Evolutionary conservation across 1,139 yeast genomes (phyloP).

Genomic region (Suhomyces kunorum): DNA sequence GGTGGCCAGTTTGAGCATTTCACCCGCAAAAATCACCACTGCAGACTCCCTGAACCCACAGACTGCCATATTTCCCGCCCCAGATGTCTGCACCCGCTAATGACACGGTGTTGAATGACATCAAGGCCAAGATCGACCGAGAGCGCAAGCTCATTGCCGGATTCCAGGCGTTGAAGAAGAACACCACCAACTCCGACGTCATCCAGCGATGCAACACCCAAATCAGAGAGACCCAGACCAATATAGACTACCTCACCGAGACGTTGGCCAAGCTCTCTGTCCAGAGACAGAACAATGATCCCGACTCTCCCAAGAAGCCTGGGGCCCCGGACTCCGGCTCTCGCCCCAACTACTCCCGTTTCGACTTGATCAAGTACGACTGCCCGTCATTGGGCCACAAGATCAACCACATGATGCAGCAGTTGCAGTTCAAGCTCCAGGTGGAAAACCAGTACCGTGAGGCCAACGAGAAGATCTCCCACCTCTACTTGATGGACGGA

Average conservation of each 20-base stretch:
- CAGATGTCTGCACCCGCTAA: constrained; percentile 13
- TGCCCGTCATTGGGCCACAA: constrained; percentile 95
- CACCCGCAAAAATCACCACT: too few relatives aligned
- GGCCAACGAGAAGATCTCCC: constrained; percentile 87
- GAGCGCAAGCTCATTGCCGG: constrained; percentile 88
- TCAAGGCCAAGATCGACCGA: constrained; percentile 78
- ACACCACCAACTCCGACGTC: constrained; percentile 75
- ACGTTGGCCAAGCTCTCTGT: constrained; percentile 65
- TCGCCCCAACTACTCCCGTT: constrained; percentile 54
- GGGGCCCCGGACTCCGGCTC: constrained; percentile 17
- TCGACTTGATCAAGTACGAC: constrained; percentile 87
- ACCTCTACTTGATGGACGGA: constrained; percentile 85
- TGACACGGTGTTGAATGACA: constrained; percentile 55
- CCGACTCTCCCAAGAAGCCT: constrained; percentile 10
- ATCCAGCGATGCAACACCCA: constrained; percentile 90
- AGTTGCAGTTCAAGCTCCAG: constrained; percentile 86
- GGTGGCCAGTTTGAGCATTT: too few relatives aligned
- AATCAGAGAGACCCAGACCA: constrained; percentile 87
- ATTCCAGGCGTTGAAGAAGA: constrained; percentile 74
- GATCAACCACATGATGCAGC: constrained; percentile 93
- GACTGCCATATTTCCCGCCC: not conserved
- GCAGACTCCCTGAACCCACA: not conserved
- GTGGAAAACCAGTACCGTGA: constrained; percentile 92
- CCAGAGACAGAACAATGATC: constrained; percentile 20
- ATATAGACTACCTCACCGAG: constrained; percentile 83